phyloP scores from a whole-genome alignment of 208 protist genomes.

The Trypanosoma avium region DNA sequence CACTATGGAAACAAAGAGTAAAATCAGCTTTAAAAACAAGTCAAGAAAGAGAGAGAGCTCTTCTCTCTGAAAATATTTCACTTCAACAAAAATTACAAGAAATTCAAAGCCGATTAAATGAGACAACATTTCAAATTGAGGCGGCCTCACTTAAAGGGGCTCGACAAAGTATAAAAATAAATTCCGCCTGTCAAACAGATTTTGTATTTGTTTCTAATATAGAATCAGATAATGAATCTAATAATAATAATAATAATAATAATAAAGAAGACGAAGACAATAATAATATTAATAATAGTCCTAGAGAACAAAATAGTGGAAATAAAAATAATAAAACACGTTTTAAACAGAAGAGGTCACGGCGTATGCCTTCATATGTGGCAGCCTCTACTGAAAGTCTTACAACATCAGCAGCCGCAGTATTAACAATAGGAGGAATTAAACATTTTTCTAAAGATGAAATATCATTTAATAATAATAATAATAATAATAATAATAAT shows the following conservation, averaged over 20 bases:
- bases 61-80: conserved; percentile 15
- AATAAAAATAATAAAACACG: not conserved
- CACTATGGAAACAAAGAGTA: conserved; percentile 19
- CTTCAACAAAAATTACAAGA: not conserved
- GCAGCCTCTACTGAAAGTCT: not conserved
- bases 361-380: not conserved
- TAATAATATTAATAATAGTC: not conserved
- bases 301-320: not conserved
- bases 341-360: no score
- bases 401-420: not conserved
- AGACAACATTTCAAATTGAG: conserved; percentile 15
- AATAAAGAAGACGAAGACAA: not conserved
- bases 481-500: no score
- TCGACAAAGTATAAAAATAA: not conserved
- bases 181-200: conserved; percentile 10
- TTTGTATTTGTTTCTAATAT: not conserved
- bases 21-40: conserved; percentile 19
- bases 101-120: conserved; percentile 13
- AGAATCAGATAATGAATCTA: not conserved
- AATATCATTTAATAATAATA: no score
- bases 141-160: not conserved
- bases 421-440: not conserved
- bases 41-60: conserved; percentile 10
- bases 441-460: no score
- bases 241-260: not conserved